Evolutionary conservation across 768 basidiomycete species (phyloP).

Genomic region (Candolleomyces aberdarensis): DNA sequence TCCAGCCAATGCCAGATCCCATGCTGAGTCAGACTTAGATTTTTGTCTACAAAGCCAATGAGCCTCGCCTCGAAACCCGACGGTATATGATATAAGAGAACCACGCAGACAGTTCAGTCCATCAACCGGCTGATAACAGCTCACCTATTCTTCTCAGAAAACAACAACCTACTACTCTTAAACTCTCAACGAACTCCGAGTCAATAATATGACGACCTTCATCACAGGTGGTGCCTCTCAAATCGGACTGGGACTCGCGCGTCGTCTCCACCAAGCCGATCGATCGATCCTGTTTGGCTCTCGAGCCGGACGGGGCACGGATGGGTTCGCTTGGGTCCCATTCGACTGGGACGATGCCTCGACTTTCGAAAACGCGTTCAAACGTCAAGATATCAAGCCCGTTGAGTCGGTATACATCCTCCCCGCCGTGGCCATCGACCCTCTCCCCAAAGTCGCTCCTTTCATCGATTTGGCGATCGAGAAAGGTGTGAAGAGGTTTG

Average conservation of each 20-base stretch:
- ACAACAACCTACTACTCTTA: no score
- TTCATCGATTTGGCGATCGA: slow-evolving; percentile 27
- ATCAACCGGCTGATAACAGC: no score
- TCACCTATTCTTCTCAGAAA: no score
- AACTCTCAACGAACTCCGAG: no score
- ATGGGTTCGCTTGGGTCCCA: slow-evolving; percentile 15
- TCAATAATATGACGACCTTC: slow-evolving; percentile 20
- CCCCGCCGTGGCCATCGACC: slow-evolving; percentile 17
- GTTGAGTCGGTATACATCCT: slow-evolving; percentile 31
- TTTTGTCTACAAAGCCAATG: no score
- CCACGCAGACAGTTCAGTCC: no score
- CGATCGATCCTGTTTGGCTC: slow-evolving; percentile 16
- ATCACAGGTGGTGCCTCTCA: slow-evolving; percentile 7
- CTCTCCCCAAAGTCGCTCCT: slow-evolving; percentile 18
- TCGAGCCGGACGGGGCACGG: slow-evolving; percentile 16
- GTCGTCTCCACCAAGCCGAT: slow-evolving; percentile 13
- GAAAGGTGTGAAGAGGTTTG: slow-evolving; percentile 26
- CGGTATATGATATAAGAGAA: no score
- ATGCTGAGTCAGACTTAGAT: no score
- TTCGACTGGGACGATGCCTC: slow-evolving; percentile 35
- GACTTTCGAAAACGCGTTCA: slow-evolving; percentile 11
- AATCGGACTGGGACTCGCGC: slow-evolving; percentile 17
- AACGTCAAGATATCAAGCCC: neutral
- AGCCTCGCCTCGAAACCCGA: no score
- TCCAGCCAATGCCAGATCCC: no score